Evolutionary conservation across 2,329 filamentous ascomycete genomes (phyloP).

Genomic region (Ambrosiella beaveri): DNA sequence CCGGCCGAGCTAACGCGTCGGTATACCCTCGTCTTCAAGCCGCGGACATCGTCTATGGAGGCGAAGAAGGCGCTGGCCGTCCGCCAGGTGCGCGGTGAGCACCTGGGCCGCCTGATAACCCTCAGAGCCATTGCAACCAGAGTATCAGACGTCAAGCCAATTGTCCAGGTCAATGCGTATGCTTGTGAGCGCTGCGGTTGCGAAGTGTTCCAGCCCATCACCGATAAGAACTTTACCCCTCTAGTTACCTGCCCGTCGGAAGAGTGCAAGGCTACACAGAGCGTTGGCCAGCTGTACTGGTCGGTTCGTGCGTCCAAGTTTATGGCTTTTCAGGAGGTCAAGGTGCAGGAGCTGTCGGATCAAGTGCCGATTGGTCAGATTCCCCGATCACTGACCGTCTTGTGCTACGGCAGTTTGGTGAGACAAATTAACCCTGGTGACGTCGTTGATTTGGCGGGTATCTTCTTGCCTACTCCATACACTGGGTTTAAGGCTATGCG

Average conservation of each 20-base stretch:
- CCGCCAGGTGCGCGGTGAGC: constrained; percentile 78
- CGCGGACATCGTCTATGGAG: constrained; percentile 54
- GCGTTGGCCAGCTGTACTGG: constrained; percentile 82
- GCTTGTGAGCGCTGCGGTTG: constrained; percentile 91
- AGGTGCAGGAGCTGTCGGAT: constrained; percentile 98
- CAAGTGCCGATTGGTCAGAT: constrained; percentile 98
- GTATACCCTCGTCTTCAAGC: constrained; percentile 94
- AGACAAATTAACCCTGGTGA: constrained; percentile 85
- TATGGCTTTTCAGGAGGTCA: constrained; percentile 92
- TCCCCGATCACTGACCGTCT: constrained; percentile 72
- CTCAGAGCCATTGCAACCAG: constrained; percentile 85
- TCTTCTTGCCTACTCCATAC: constrained; percentile 93
- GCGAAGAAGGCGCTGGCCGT: constrained; percentile 60
- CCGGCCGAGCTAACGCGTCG: constrained; percentile 80
- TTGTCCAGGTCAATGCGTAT: constrained; percentile 95
- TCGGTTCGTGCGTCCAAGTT: constrained; percentile 97
- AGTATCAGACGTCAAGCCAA: constrained; percentile 93
- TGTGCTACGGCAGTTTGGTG: constrained; percentile 75
- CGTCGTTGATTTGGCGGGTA: constrained; percentile 80
- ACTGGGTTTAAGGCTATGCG: constrained; percentile 98
- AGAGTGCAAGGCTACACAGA: constrained; percentile 80
- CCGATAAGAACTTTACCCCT: constrained; percentile 77
- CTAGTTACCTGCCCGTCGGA: constrained; percentile 71
- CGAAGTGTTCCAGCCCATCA: constrained; percentile 94
- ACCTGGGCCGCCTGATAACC: constrained; percentile 85